Evolutionary conservation across 1,139 yeast genomes (phyloP), one percentile per base, ranked within the genome.

Genomic region (Candida buenavistaensis): DNA sequence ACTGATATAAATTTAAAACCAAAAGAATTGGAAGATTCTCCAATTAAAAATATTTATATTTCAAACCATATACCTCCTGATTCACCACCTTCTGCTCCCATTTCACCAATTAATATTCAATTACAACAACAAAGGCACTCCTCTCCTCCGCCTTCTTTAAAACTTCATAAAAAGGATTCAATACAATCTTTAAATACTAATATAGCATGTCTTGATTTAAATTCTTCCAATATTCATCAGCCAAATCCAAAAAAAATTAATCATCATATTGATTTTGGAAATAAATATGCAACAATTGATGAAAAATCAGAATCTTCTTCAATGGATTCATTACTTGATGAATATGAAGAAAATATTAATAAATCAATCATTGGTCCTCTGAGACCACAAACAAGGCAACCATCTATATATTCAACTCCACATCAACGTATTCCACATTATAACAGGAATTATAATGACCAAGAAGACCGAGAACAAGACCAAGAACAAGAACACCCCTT

Each of bases 241-340:
- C 59, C 61, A 4, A 50, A 46, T 28, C 54, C 59, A 11, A 47
- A 51, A 24, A 25, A 24, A 43, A 23, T 23, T n/a, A n/a, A n/a
- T n/a, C n/a, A n/a, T n/a, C n/a, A n/a, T n/a, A n/a, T n/a, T 5
- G 11, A 30, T 23, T 26, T 12, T 12, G 23, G 14, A 14, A 30
- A 13, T 3, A 19, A 22, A 14, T 23, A 25, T 17, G 14, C 22
- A 27, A 28, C 36, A 6, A 38, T 38, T 15, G 45, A 41, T 23
- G 45, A 41, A 22, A 54, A 55, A 33, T 62, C 68, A 2, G 70
- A 64, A 14, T 62, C 62, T 4, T 62, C 62, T 4, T 72, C 79
- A 2, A 59, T 75, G 60, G 82, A 77, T 47, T 66, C 78, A 2
- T 57, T 76, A 12, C 53, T 78, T 11, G 80, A 75, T 39, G 76